Evolutionary conservation across 306 rosid species (phyloP), one percentile per base, ranked within the genome.

Genomic region (Inga leiocalycina): DNA sequence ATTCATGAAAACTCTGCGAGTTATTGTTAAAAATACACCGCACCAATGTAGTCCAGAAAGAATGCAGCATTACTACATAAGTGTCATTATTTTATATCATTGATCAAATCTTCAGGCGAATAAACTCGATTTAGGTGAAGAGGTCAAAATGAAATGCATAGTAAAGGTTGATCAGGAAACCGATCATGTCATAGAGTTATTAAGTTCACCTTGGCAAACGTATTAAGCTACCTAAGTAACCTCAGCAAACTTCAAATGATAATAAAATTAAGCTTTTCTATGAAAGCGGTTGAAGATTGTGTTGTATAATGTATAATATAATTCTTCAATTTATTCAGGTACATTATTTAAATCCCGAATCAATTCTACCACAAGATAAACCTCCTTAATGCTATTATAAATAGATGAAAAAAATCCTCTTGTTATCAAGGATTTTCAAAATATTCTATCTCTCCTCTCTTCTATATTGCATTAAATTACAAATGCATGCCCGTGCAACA

Each of bases 21-120:
- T 82, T 68, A 22, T 75, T 32, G 49, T 41, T 61, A 61, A 71
- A 41, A 70, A 62, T 19, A 80, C 4, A 74, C 76, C 19, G 27
- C 15, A 8, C 62, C 27, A 56, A 56, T 56, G 62, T 56, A 56
- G 27, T 19, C 10, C 62, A 56, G 24, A 19, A 56, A 56, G 27
- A 56, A 80, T 4, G 80, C 72, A 24, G 27, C 30, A 57, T 13
- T 67, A 76, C 35, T 12, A 9, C 45, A 44, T 32, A 41, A 65
- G 46, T 48, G 48, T 80, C 48, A 62, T 65, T 73, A 59, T 48
- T 80, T 64, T 34, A 48, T 75, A 67, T 45, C 78, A 75, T 44
- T 44, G 59, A 84, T 22, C 48, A 56, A 67, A 57, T 61, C 81
- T 67, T 59, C 35, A 45, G 87, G 74, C 8, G 43, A 79, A 57